Base-by-base conservation (phyloP, 2,329 filamentous ascomycete genomes). In the Bipolaris sorokiniana region DNA sequence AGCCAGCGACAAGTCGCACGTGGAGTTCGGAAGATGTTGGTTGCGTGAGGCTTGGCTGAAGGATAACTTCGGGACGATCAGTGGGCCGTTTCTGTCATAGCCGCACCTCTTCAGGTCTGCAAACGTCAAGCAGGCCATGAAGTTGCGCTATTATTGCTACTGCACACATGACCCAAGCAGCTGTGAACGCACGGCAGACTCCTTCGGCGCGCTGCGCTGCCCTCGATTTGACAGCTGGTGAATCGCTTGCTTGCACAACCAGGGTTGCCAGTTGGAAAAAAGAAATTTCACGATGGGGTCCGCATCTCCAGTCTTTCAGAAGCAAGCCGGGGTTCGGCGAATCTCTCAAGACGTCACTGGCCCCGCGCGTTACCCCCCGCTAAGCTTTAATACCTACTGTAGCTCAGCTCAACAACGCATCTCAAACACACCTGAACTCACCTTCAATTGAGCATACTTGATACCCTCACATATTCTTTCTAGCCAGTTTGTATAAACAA, bases 271-370 rank as follows among this genome's bases (percentile, higher is more conserved):
- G 38, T 53, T 20, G 16, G 23, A 48, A 37, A 31, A 22, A 46
- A 54, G 52, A 47, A 48, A 62, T 54, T 49, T 59, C 48, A 59
- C 18, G 18, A 53, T 52, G 59, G 61, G 63, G 47, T 64, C 65
- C 53, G 46, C 36, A 52, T 63, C 59, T 63, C 66, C 66, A 69
- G 66, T 72, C 38, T 67, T 71, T 60, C 51, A 69, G 63, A 66
- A 63, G 60, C 56, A 68, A 68, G 48, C 61, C 71, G 66, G 67
- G 66, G 47, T 49, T 71, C 67, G 69, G 66, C 70, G 69, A 72
- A 63, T 64, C 49, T 55, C 52, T 52, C 33, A 59, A 52, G 59
- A 61, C 65, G 62, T 65, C 61, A 67, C 54, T 59, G 61, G 61
- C 63, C 66, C 64, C 63, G 60, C 54, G 54, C 42, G 10, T 31